Percentiles rank a stretch among this genome's conserved stretches.
phyloP scores from a whole-genome alignment of 345 rosid species.

The Mercurialis annua region DNA sequence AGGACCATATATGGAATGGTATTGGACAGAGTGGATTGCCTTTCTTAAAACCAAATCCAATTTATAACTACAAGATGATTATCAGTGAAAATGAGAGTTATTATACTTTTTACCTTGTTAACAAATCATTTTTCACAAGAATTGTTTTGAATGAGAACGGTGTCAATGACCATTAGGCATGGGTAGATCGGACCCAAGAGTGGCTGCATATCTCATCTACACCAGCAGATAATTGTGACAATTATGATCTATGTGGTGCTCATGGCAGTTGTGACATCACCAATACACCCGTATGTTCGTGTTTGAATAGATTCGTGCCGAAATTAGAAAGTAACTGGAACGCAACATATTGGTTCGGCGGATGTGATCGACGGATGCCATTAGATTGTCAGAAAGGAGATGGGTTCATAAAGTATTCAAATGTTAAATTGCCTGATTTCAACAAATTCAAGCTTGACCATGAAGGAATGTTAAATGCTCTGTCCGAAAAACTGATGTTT shows the following conservation, averaged over 20 bases:
- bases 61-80: background rate
- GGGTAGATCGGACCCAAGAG: background rate
- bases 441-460: conserved; percentile 7
- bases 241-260: conserved; percentile 19
- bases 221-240: conserved; percentile 15
- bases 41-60: background rate
- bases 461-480: conserved; percentile 7
- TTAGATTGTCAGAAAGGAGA: conserved; percentile 11
- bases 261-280: conserved; percentile 1
- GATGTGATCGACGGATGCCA: conserved; percentile 14
- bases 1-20: conserved; percentile 28
- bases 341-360: conserved; percentile 8
- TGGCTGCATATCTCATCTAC: background rate
- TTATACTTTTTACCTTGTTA: background rate
- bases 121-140: background rate
- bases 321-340: conserved; percentile 8
- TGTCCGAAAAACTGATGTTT: conserved; percentile 26
- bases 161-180: background rate
- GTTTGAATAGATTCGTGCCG: conserved; percentile 20
- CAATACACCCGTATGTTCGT: conserved; percentile 13
- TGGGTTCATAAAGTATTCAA: background rate
- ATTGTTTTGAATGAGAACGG: conserved; percentile 1
- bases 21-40: conserved; percentile 4
- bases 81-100: background rate
- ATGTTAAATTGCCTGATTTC: conserved; percentile 19